Conservation (phyloP, 306 rosid species). For the Gynostemma pentaphyllum region DNA sequence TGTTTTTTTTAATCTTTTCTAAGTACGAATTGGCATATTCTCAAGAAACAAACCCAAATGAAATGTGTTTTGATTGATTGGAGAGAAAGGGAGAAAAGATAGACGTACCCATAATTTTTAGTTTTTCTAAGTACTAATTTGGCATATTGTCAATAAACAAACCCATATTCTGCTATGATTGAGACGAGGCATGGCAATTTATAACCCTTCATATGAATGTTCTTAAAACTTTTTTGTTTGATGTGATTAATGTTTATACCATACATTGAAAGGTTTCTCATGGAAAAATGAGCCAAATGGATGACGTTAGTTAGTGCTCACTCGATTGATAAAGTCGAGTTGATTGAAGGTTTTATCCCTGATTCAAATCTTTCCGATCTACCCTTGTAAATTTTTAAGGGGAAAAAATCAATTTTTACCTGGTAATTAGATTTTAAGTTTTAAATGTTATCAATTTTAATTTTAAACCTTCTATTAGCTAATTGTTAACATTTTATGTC, state of each 20-base stretch:
- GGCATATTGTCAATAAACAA: neutral
- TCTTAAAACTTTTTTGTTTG: neutral
- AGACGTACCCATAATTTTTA: neutral
- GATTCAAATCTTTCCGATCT: too few relatives aligned
- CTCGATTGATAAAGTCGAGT: neutral
- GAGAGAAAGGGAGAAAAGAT: neutral
- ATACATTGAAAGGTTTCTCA: neutral
- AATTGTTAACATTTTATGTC: too few relatives aligned
- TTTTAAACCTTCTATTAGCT: too few relatives aligned
- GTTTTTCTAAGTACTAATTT: neutral
- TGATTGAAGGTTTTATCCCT: too few relatives aligned
- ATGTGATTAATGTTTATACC: neutral
- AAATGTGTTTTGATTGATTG: neutral
- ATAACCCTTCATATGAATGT: neutral
- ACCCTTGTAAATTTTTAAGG: too few relatives aligned
- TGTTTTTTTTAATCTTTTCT: too few relatives aligned
- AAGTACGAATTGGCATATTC: too few relatives aligned
- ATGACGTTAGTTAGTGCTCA: too few relatives aligned
- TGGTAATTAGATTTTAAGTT: too few relatives aligned
- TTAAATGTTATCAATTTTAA: too few relatives aligned
- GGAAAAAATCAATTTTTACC: too few relatives aligned
- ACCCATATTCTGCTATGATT: neutral
- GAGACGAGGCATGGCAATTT: neutral
- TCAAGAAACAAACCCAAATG: neutral
- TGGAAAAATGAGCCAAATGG: too few relatives aligned